Percentiles rank a stretch among this genome's conserved stretches.
Evolutionary conservation across 2,329 filamentous ascomycete species (phyloP).

Genomic region (Catunica adiposa): DNA sequence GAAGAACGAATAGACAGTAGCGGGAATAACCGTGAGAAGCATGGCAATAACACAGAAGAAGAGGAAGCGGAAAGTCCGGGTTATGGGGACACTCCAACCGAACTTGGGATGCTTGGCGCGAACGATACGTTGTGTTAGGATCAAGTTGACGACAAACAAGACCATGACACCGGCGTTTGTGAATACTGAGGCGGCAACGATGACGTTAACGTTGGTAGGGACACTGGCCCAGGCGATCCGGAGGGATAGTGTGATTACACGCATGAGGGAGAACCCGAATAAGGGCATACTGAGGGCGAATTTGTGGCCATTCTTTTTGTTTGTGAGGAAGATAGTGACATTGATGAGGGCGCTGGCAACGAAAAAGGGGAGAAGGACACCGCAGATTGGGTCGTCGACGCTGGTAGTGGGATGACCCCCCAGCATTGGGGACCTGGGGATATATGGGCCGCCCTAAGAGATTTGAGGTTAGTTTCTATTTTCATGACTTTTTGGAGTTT

Average conservation of each 20-base stretch:
- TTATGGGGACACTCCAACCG: conserved; percentile 47
- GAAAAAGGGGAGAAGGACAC: conserved; percentile 46
- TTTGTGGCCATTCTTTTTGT: conserved; percentile 32
- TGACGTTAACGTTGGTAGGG: conserved; percentile 25
- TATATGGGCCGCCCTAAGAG: conserved; percentile 1
- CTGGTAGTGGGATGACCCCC: conserved; percentile 40
- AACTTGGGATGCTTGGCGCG: conserved; percentile 53
- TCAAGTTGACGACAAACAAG: conserved; percentile 60
- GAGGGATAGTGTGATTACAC: conserved; percentile 33
- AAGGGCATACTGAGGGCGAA: conserved; percentile 42
- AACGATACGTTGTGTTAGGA: conserved; percentile 60
- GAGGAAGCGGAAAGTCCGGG: conserved; percentile 37
- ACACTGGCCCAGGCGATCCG: conserved; percentile 36
- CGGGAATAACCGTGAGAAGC: conserved; percentile 49
- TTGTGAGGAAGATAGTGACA: conserved; percentile 41
- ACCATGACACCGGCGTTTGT: conserved; percentile 58
- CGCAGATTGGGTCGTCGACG: conserved; percentile 48
- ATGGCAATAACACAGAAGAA: conserved; percentile 41
- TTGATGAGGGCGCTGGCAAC: conserved; percentile 34
- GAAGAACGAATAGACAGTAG: conserved; percentile 49
- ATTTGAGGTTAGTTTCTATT: not conserved
- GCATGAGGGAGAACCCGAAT: conserved; percentile 42
- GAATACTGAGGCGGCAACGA: conserved; percentile 50
- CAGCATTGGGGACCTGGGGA: not conserved
- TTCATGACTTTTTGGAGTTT: not conserved